Percentiles rank a stretch among this genome's conserved stretches.
Evolutionary conservation across 2,329 filamentous ascomycete genomes (phyloP).

Genomic region (Onygenales sp.): DNA sequence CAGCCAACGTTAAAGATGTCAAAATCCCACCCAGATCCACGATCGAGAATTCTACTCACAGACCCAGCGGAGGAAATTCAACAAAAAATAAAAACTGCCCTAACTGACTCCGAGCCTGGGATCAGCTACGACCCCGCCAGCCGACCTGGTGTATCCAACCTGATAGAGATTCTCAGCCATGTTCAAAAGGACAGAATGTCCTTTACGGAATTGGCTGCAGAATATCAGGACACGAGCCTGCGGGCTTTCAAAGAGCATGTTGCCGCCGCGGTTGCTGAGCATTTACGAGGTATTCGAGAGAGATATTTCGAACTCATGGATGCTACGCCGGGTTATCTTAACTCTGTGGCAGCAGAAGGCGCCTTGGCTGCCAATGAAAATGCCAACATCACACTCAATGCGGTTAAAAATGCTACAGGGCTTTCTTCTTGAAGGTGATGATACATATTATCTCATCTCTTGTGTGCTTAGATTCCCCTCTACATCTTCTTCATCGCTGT

Average conservation of each 20-base stretch:
- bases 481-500: too few species aligned
- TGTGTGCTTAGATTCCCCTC: too few species aligned
- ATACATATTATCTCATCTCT: too few species aligned
- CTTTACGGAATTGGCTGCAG: constrained; percentile 38
- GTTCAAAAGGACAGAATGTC: constrained; percentile 42
- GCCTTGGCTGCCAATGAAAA: constrained; percentile 8
- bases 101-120: constrained; percentile 62
- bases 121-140: constrained; percentile 62
- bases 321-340: constrained; percentile 5
- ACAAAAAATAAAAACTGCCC: constrained; percentile 59
- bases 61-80: constrained; percentile 56
- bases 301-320: constrained; percentile 13
- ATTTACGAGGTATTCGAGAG: constrained; percentile 26
- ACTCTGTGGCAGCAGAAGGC: constrained; percentile 9
- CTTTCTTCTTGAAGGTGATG: not conserved
- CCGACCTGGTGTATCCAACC: constrained; percentile 78
- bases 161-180: constrained; percentile 69
- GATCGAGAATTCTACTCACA: constrained; percentile 74
- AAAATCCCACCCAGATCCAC: constrained; percentile 65
- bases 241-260: constrained; percentile 56
- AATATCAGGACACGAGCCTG: constrained; percentile 39
- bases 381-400: constrained; percentile 10
- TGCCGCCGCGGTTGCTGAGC: constrained; percentile 33
- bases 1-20: constrained; percentile 83
- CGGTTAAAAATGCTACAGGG: constrained; percentile 11